These are phyloP conservation scores for Backusella tuberculispora DNA, from an alignment of 192 early-diverging fungal genomes.

Conservation along the genomic window DNA sequence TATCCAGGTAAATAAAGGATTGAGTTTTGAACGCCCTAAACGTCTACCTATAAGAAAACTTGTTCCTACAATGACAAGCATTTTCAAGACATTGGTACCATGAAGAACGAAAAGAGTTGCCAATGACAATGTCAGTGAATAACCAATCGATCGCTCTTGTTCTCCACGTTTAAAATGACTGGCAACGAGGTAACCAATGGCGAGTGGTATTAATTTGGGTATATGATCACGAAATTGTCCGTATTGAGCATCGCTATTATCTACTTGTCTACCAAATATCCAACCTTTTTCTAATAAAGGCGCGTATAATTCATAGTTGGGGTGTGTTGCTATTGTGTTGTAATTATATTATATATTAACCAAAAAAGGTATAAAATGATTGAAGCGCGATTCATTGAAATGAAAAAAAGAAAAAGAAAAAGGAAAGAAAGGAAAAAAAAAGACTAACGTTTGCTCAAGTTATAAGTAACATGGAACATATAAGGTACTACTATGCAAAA, in stretches of 20 bases:
- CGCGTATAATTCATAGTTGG: conserved; percentile 50
- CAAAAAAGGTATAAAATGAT: neutral
- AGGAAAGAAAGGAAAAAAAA: neutral
- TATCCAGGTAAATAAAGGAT: conserved; percentile 77
- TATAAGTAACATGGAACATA: conserved; percentile 67
- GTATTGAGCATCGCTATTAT: conserved; percentile 79
- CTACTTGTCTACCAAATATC: conserved; percentile 71
- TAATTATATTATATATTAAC: neutral
- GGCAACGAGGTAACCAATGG: conserved; percentile 51
- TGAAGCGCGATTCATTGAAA: neutral
- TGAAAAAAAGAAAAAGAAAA: conserved; percentile 30
- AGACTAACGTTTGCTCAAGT: conserved; percentile 58
- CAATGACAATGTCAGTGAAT: conserved; percentile 57
- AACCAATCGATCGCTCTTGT: conserved; percentile 42
- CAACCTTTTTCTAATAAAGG: conserved; percentile 63
- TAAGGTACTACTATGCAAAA: conserved; percentile 60
- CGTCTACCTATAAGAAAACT: conserved; percentile 71
- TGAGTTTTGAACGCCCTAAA: conserved; percentile 53
- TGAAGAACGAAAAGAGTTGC: conserved; percentile 66
- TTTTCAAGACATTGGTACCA: conserved; percentile 80
- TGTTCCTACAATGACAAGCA: conserved; percentile 59
- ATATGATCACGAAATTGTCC: conserved; percentile 69
- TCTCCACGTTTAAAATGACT: conserved; percentile 48
- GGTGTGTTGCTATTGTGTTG: conserved; percentile 37
- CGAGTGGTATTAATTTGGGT: conserved; percentile 51